Conservation (phyloP, 2,329 filamentous ascomycete genomes). For the Orbilia brochopaga region DNA sequence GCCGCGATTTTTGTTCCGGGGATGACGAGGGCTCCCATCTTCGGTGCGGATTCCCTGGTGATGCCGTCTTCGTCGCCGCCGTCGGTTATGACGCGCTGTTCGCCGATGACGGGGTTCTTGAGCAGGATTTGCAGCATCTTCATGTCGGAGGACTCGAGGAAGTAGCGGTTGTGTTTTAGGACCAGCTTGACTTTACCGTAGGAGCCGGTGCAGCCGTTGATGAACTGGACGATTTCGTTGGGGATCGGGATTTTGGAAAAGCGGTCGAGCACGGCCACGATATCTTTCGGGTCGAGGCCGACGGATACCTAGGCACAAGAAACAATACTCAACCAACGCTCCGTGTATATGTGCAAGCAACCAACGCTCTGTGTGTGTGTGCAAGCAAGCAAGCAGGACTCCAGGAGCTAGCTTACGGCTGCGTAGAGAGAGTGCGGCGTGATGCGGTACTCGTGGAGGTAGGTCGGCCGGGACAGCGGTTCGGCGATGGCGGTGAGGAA, state of each 20-base stretch:
- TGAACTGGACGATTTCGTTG: slow-evolving; percentile 78
- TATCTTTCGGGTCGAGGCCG: slow-evolving; percentile 85
- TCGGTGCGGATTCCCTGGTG: slow-evolving; percentile 80
- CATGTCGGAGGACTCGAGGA: slow-evolving; percentile 88
- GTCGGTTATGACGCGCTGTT: slow-evolving; percentile 73
- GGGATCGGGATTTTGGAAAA: slow-evolving; percentile 89
- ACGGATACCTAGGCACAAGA: slow-evolving; percentile 68
- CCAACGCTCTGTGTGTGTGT: slow-evolving; percentile 7
- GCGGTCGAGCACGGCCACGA: slow-evolving; percentile 83
- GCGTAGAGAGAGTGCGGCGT: slow-evolving; percentile 94
- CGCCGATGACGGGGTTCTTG: slow-evolving; percentile 80
- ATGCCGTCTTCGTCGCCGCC: slow-evolving; percentile 67
- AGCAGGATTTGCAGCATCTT: slow-evolving; percentile 85
- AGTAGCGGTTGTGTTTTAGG: slow-evolving; percentile 91
- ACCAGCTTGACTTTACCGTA: slow-evolving; percentile 97
- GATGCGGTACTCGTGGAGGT: slow-evolving; percentile 90
- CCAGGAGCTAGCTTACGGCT: slow-evolving; percentile 62
- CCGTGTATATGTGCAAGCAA: neutral
- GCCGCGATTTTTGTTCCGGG: slow-evolving; percentile 93
- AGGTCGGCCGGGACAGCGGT: slow-evolving; percentile 84
- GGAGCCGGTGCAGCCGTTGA: slow-evolving; percentile 80
- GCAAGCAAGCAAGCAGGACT: no score
- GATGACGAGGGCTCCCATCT: slow-evolving; percentile 86
- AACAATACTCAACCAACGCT: slow-evolving; percentile 14
- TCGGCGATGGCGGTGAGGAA: slow-evolving; percentile 96